A percentile compares a stretch with the other conserved stretches of the same genome.
Conservation (phyloP, 116 monocot species). For the Iris pallida region DNA sequence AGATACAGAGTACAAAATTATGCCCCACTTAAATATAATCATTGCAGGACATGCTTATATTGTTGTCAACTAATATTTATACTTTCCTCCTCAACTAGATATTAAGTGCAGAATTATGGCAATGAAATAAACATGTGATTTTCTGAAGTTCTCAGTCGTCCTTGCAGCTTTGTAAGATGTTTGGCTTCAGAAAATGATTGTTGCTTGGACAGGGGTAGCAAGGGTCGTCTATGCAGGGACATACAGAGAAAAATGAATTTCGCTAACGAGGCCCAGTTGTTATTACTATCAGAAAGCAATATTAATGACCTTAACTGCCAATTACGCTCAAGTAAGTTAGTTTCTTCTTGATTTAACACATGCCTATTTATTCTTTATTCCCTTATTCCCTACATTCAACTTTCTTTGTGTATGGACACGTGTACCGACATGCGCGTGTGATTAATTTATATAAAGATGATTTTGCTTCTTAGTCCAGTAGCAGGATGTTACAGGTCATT, state of each 20-base stretch:
- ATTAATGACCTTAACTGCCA: slow-evolving; percentile 56
- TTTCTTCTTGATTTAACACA: too few relatives aligned
- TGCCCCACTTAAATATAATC: too few relatives aligned
- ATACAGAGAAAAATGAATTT: slow-evolving; percentile 47
- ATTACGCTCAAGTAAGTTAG: slow-evolving; percentile 33
- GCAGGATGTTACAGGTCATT: too few relatives aligned
- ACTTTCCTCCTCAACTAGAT: slow-evolving; percentile 36
- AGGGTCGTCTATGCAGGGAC: slow-evolving; percentile 49
- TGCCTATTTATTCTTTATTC: too few relatives aligned
- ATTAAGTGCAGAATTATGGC: slow-evolving; percentile 55
- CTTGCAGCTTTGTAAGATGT: slow-evolving; percentile 71
- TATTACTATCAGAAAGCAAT: slow-evolving; percentile 77
- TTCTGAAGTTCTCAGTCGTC: slow-evolving; percentile 44
- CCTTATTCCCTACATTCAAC: too few relatives aligned
- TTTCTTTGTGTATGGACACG: too few relatives aligned
- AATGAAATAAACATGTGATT: slow-evolving; percentile 69
- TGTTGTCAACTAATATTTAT: neutral
- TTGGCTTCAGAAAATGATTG: slow-evolving; percentile 27
- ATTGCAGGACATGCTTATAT: neutral
- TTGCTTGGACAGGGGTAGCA: slow-evolving; percentile 18
- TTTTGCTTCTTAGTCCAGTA: too few relatives aligned
- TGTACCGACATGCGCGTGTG: too few relatives aligned
- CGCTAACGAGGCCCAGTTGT: slow-evolving; percentile 80
- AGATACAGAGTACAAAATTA: too few relatives aligned
- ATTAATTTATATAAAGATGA: too few relatives aligned